phyloP scores from a whole-genome alignment of 805 yeast genomes.

The Schizosaccharomyces cryophilus region DNA sequence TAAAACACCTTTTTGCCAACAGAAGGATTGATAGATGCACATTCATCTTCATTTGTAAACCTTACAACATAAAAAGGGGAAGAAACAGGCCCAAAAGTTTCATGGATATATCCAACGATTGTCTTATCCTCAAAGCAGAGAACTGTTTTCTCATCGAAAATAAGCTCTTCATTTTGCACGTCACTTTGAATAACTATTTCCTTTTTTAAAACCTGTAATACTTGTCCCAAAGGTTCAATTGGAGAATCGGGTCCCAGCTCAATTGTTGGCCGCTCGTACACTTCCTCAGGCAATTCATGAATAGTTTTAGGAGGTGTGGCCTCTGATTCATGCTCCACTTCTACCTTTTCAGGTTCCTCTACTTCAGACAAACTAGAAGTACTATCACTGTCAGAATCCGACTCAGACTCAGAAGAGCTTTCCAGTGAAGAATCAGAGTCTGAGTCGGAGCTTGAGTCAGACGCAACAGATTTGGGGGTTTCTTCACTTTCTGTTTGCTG shows the following conservation, averaged over 20 bases:
- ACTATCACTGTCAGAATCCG: background rate
- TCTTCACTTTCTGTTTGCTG: background rate
- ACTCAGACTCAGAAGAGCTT: background rate
- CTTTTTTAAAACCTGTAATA: constrained; percentile 44
- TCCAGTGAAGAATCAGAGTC: background rate
- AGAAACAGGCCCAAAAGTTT: constrained; percentile 71
- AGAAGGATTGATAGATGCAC: constrained; percentile 16
- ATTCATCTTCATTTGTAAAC: constrained; percentile 26
- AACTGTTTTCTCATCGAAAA: constrained; percentile 48
- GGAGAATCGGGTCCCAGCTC: constrained; percentile 33
- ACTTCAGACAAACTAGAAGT: background rate
- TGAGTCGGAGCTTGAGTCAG: too few species aligned
- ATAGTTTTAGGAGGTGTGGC: constrained; percentile 52
- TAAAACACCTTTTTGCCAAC: constrained; percentile 41
- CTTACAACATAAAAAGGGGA: constrained; percentile 60
- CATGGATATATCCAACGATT: constrained; percentile 40
- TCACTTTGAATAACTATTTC: constrained; percentile 48
- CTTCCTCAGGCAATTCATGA: constrained; percentile 50
- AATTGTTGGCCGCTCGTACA: constrained; percentile 36
- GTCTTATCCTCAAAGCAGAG: constrained; percentile 52
- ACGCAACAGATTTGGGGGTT: too few species aligned
- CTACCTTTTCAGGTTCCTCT: background rate
- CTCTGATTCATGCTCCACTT: constrained; percentile 7
- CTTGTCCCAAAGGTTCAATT: constrained; percentile 45
- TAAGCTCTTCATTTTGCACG: constrained; percentile 61